phyloP scores from a whole-genome alignment of 441 rosid genomes.

The Eruca vesicaria region DNA sequence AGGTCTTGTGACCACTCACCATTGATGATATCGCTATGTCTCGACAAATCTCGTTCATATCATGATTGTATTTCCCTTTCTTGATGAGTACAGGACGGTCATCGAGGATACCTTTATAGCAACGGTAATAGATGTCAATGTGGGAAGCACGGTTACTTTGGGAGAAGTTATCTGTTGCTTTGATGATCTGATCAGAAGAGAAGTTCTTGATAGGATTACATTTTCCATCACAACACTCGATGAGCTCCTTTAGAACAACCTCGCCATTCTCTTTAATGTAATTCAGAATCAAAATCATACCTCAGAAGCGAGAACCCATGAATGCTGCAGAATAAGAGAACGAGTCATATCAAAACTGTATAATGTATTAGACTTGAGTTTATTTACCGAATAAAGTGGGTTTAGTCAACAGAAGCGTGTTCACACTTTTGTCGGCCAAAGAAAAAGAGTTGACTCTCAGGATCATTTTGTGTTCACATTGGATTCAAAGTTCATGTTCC shows the following conservation, averaged over 20 bases:
- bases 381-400: too few relatives aligned
- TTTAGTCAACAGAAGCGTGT: conserved; percentile 3
- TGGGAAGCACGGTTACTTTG: conserved; percentile 25
- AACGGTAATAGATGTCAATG: conserved; percentile 26
- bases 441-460: conserved; percentile 12
- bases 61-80: background rate
- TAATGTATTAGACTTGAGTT: too few relatives aligned
- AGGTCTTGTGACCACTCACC: conserved; percentile 32
- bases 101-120: conserved; percentile 13
- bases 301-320: conserved; percentile 9
- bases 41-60: background rate
- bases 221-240: conserved; percentile 31
- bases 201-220: conserved; percentile 27
- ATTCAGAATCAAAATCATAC: background rate
- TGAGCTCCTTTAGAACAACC: conserved; percentile 19
- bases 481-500: too few relatives aligned
- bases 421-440: conserved; percentile 9
- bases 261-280: conserved; percentile 12
- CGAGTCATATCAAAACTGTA: background rate
- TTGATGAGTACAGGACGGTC: background rate
- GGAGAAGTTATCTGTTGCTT: conserved; percentile 35
- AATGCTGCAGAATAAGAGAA: too few relatives aligned
- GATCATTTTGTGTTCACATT: too few relatives aligned
- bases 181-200: conserved; percentile 20
- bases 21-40: conserved; percentile 27